Evolutionary conservation across 176 grass and related monocot species (phyloP), one percentile per base, ranked within the genome.

Genomic region (Saccharum officinarum): DNA sequence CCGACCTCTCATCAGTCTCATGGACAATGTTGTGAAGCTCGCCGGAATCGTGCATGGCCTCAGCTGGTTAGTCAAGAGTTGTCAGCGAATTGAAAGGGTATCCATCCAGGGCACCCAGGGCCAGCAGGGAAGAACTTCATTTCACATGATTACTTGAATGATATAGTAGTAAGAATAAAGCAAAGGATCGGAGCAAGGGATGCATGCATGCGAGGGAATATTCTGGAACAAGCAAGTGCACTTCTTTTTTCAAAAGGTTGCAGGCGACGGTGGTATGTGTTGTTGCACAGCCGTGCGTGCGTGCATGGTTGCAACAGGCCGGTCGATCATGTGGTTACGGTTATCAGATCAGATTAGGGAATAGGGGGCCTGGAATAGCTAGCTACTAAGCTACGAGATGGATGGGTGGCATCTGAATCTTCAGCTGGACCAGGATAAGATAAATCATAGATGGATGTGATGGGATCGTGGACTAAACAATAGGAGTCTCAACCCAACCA

Each of bases 361-460:
- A 55, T 22, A n/a, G 18, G 17, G 17, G 36, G 10, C 16, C 7
- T 18, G 15, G 1, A 50, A 50, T 17, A 50, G 47, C 46, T 47
- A 46, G 40, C 40, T 46, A 14, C 11, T 11, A 15, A 49, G 15
- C 4, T 49, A 49, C 5, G 18, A 55, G 54, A 22, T 22, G 52
- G 54, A 62, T 60, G 1, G 78, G 69, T 80, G 28, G 79, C 64
- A 81, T 69, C 79, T 81, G 65, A 69, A 81, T 69, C 44, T 81
- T 69, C 11, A 42, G 76, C 47, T 34, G 41, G 42, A 50, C 44
- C 42, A 49, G 12, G 16, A 49, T 10, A 6, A 4, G 75, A 38
- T 55, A 23, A 30, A 22, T 37, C 2, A 7, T 61, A 9, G 72
- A 36, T 18, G 20, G 64, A 81, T 36, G 63, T 12, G 64, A 81